Conservation (phyloP, 2,329 filamentous ascomycete genomes). For the Torrubiellomyces zombiae region DNA sequence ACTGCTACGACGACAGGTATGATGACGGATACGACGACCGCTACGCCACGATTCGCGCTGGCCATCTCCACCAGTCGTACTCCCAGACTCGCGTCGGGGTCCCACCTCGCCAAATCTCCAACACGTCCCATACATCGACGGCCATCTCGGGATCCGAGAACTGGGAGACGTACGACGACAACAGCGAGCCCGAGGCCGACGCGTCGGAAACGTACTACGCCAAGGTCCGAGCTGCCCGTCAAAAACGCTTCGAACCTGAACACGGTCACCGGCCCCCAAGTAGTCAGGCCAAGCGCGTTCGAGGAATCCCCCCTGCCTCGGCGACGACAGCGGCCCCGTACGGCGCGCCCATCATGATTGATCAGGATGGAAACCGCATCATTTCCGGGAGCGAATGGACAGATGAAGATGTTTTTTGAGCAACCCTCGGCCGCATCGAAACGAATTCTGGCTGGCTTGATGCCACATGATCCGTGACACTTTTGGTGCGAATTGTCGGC, state of each 20-base stretch:
- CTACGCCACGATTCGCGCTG: slow-evolving; percentile 23
- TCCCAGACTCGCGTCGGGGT: slow-evolving; percentile 14
- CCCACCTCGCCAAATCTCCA: slow-evolving; percentile 43
- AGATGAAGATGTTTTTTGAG: slow-evolving; percentile 42
- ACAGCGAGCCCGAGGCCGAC: slow-evolving; percentile 60
- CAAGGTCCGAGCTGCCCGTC: slow-evolving; percentile 50
- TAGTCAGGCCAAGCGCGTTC: slow-evolving; percentile 34
- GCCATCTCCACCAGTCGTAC: neutral
- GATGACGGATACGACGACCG: slow-evolving; percentile 13
- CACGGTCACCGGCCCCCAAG: slow-evolving; percentile 22
- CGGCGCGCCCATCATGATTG: slow-evolving; percentile 30
- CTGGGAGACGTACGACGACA: slow-evolving; percentile 92
- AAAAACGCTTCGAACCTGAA: slow-evolving; percentile 45
- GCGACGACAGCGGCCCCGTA: slow-evolving; percentile 18
- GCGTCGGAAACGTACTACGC: slow-evolving; percentile 65
- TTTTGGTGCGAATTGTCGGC: slow-evolving; percentile 3
- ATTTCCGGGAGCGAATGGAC: slow-evolving; percentile 52
- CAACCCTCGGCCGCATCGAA: too few species aligned
- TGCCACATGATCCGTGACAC: slow-evolving; percentile 6
- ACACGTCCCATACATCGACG: slow-evolving; percentile 58
- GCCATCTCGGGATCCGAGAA: slow-evolving; percentile 76
- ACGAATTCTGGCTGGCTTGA: too few species aligned
- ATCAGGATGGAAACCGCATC: slow-evolving; percentile 44
- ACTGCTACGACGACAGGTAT: slow-evolving; percentile 10
- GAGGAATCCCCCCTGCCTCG: slow-evolving; percentile 33